Evolutionary conservation across 306 rosid genomes (phyloP).

Genomic region (Vachellia collinsii): DNA sequence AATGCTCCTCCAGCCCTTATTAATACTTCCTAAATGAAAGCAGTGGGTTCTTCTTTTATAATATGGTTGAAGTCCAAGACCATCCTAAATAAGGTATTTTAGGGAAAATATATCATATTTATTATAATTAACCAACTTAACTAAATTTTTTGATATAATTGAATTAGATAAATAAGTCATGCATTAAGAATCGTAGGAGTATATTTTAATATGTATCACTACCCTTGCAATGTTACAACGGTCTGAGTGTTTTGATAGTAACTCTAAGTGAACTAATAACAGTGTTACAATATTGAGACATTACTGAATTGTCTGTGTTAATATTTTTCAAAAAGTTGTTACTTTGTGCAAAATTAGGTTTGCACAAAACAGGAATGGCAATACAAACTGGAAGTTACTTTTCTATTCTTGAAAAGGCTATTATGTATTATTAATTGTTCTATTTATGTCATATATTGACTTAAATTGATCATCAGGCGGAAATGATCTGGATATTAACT

Average conservation of each 20-base stretch:
- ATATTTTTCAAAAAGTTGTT: background rate
- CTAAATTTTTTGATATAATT: no score
- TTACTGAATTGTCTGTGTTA: background rate
- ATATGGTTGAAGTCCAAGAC: no score
- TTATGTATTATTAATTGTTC: background rate
- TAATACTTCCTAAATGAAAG: no score
- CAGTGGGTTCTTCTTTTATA: no score
- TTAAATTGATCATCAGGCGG: background rate
- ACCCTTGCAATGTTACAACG: background rate
- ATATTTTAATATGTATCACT: no score
- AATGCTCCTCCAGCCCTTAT: no score
- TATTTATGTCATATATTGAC: slow-evolving; percentile 3
- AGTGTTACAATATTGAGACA: background rate
- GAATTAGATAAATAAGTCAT: no score
- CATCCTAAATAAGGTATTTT: no score
- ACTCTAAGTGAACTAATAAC: background rate
- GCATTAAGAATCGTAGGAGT: no score
- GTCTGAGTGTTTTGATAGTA: background rate
- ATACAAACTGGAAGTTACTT: slow-evolving; percentile 23
- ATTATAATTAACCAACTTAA: no score
- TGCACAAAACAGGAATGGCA: slow-evolving; percentile 1
- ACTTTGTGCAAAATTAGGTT: slow-evolving; percentile 12
- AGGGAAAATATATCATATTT: no score
- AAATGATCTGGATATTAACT: background rate
- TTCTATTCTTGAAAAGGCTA: slow-evolving; percentile 6